Evolutionary conservation across 768 basidiomycete genomes (phyloP), one percentile per base, ranked within the genome.

Genomic region (Mycena epipterygia): DNA sequence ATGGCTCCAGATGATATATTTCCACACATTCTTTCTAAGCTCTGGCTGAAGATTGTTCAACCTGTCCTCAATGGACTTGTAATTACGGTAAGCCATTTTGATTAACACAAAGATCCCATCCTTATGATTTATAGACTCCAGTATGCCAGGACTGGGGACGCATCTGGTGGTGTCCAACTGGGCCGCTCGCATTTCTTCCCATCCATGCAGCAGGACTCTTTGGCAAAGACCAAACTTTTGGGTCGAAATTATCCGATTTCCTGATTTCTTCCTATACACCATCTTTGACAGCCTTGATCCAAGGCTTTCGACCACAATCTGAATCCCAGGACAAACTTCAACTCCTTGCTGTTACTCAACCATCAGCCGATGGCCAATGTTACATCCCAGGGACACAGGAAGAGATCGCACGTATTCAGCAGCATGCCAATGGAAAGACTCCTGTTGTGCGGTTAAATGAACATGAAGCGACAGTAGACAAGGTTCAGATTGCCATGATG

Each of bases 201-300:
- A n/a, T 57, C 17, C 52, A 33, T 33, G 30, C 30, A 32, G 29
- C 52, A 32, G 29, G 29, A 30, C 52, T 53, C 52, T 53, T 32
- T 53, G 29, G 29, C 33, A 30, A 30, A 53, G 30, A 33, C 30
- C 52, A 53, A 53, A n/a, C 52, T 1, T 35, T 35, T 33, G 52
- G 52, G 29, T 53, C 52, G 19, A 53, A 53, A 53, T 53, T 53
- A 53, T 33, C 44, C 21, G 44, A 48, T 19, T 48, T 48, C 44
- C 44, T 48, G 44, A 48, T 48, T 48, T 48, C 44, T 2, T 53
- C 53, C 39, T 57, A 57, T 41, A 57, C 55, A 41, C 55, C 55
- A 57, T 57, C 55, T 1, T 57, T 57, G 55, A 57, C 55, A 39
- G 55, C 55, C 55, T 41, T 57, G 23, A 25, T 57, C n/a, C 35